Conservation (phyloP, 192 early-diverging fungal genomes). For the Phlyctochytrium planicorne region DNA sequence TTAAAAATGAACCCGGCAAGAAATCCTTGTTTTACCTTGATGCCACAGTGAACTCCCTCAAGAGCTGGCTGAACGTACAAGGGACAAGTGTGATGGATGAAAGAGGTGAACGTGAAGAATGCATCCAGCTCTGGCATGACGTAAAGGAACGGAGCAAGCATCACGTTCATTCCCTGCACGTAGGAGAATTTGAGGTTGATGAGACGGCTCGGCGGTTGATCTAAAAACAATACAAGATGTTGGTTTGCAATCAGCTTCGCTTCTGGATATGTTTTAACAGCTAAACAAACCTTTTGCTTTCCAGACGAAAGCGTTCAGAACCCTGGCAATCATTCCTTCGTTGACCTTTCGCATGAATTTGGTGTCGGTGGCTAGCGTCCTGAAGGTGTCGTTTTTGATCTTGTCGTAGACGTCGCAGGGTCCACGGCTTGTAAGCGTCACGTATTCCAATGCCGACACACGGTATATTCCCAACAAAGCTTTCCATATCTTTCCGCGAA, state of each 20-base stretch:
- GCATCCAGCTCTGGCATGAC: constrained; percentile 91
- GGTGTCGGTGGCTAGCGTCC: constrained; percentile 78
- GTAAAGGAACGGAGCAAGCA: constrained; percentile 87
- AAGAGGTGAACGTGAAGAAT: constrained; percentile 82
- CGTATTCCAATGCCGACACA: constrained; percentile 70
- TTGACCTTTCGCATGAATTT: constrained; percentile 70
- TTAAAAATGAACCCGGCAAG: constrained; percentile 4
- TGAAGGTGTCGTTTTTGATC: constrained; percentile 88
- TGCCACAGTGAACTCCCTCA: constrained; percentile 86
- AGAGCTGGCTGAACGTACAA: constrained; percentile 89
- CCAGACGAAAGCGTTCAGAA: constrained; percentile 86
- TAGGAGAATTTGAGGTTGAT: constrained; percentile 66
- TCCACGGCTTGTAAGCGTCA: constrained; percentile 66
- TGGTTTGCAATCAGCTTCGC: neutral
- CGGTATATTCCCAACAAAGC: constrained; percentile 69
- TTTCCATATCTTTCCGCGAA: constrained; percentile 73
- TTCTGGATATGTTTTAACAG: neutral
- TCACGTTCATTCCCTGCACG: constrained; percentile 95
- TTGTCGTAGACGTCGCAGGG: constrained; percentile 73
- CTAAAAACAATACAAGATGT: constrained; percentile 11
- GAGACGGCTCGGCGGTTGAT: constrained; percentile 46
- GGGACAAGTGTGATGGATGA: constrained; percentile 86
- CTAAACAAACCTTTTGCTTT: constrained; percentile 64
- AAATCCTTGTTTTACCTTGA: constrained; percentile 56
- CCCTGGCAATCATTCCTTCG: constrained; percentile 70